phyloP scores from a whole-genome alignment of 1,284 basidiomycete species.

The Cryptococcus deneoformans region DNA sequence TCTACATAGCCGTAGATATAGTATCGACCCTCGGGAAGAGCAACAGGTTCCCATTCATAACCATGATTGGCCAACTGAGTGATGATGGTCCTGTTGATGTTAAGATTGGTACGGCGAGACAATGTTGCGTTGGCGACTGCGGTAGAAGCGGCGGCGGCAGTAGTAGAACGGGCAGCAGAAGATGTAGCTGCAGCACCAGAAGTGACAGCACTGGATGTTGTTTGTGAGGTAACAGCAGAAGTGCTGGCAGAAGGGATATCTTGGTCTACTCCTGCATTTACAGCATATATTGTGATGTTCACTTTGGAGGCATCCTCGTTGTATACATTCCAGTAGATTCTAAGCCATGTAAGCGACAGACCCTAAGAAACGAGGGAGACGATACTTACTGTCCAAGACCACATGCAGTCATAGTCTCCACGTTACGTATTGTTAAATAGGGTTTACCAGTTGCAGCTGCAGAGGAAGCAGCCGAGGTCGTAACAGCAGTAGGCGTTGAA shows the following conservation, averaged over 20 bases:
- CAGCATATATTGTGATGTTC: conserved; percentile 26
- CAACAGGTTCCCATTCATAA: conserved; percentile 16
- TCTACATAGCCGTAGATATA: conserved; percentile 26
- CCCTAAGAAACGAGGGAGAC: neutral
- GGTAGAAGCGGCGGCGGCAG: conserved; percentile 5
- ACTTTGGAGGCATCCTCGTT: conserved; percentile 19
- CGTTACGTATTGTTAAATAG: conserved; percentile 8
- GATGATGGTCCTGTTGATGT: conserved; percentile 25
- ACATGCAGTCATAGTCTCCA: conserved; percentile 23
- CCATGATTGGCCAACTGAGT: conserved; percentile 20
- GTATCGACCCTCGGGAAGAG: conserved; percentile 35
- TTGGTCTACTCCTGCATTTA: conserved; percentile 27
- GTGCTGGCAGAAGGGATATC: conserved; percentile 14
- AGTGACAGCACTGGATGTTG: conserved; percentile 4
- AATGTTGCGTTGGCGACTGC: neutral
- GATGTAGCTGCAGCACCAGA: neutral
- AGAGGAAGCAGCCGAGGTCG: neutral
- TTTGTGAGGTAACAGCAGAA: neutral
- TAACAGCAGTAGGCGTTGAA: too few relatives aligned
- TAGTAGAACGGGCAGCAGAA: conserved; percentile 3
- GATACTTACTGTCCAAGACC: conserved; percentile 10
- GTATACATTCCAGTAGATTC: conserved; percentile 21
- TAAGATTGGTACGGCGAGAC: conserved; percentile 9
- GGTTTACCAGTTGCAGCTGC: conserved; percentile 10
- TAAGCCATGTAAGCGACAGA: conserved; percentile 3